Percentiles rank a stretch among this genome's conserved stretches.
These are phyloP conservation scores for Yamadazyma mexicana DNA, from an alignment of 1,139 yeast species.

Conservation along the genomic window DNA sequence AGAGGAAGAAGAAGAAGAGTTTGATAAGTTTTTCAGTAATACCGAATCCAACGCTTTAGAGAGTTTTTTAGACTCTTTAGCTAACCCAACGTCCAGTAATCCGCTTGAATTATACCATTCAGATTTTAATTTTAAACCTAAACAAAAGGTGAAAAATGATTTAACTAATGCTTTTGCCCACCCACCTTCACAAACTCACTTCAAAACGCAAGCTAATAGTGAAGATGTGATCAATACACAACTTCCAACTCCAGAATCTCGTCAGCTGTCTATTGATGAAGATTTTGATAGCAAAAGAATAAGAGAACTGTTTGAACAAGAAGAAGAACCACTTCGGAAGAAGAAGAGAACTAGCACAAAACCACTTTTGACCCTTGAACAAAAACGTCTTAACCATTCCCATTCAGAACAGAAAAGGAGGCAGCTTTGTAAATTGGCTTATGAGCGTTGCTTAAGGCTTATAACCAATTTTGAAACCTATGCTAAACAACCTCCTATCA, in stretches of 20 bases:
- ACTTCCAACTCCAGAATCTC: conserved; percentile 41
- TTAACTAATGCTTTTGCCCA: conserved; percentile 39
- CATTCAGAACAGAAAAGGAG: conserved; percentile 77
- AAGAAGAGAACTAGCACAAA: conserved; percentile 37
- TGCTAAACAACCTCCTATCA: conserved; percentile 27
- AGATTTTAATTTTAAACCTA: conserved; percentile 21
- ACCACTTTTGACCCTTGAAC: conserved; percentile 60
- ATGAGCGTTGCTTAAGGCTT: conserved; percentile 48
- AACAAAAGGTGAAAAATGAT: conserved; percentile 27
- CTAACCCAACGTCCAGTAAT: conserved; percentile 27
- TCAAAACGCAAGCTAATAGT: conserved; percentile 1
- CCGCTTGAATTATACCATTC: conserved; percentile 35
- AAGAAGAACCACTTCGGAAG: conserved; percentile 20
- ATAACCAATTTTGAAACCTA: conserved; percentile 45
- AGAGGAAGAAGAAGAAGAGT: conserved; percentile 28
- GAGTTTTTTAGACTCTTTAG: conserved; percentile 44
- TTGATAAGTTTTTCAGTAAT: conserved; percentile 46
- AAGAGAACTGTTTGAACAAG: conserved; percentile 5
- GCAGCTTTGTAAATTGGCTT: conserved; percentile 64
- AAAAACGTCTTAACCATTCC: conserved; percentile 71
- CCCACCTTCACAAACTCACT: conserved; percentile 19
- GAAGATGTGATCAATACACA: conserved; percentile 16
- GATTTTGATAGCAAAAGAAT: conserved; percentile 9
- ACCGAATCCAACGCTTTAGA: conserved; percentile 49
- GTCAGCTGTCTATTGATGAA: conserved; percentile 23